phyloP scores from a whole-genome alignment of 257 asterid species.

The Rehmannia glutinosa region DNA sequence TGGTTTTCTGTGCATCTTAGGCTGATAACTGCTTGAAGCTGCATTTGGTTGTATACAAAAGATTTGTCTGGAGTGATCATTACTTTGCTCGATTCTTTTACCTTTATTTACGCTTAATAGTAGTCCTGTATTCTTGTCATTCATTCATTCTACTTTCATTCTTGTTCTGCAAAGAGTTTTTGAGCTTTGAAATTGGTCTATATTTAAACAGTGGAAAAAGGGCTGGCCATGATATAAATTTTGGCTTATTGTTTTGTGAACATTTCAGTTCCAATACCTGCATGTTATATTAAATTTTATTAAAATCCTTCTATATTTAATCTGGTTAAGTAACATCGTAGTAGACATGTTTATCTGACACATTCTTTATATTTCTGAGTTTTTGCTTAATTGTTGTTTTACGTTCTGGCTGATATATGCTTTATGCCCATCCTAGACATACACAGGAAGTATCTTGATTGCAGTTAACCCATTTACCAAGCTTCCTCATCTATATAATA shows the following conservation, averaged over 20 bases:
- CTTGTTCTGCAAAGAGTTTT: background rate
- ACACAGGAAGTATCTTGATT: conserved; percentile 94
- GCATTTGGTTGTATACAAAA: too few species aligned
- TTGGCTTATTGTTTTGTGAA: background rate
- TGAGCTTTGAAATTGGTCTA: background rate
- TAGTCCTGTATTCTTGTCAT: background rate
- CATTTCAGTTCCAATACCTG: background rate
- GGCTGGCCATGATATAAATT: background rate
- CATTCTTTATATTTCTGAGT: background rate
- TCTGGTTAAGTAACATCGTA: background rate
- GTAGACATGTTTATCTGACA: background rate
- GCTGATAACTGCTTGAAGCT: too few species aligned
- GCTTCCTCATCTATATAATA: conserved; percentile 92
- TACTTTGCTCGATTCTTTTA: background rate
- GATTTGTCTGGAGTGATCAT: too few species aligned
- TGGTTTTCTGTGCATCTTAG: too few species aligned
- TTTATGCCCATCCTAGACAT: conserved; percentile 53
- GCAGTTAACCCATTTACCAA: conserved; percentile 97
- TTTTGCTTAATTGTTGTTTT: background rate
- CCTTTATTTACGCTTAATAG: background rate
- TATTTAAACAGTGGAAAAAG: background rate
- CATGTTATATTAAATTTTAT: background rate
- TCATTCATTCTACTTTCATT: background rate
- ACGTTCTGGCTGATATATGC: conserved; percentile 24
- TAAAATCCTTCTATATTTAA: background rate